phyloP scores from a whole-genome alignment of 805 yeast species.

The Saccharomycopsis javanensis region DNA sequence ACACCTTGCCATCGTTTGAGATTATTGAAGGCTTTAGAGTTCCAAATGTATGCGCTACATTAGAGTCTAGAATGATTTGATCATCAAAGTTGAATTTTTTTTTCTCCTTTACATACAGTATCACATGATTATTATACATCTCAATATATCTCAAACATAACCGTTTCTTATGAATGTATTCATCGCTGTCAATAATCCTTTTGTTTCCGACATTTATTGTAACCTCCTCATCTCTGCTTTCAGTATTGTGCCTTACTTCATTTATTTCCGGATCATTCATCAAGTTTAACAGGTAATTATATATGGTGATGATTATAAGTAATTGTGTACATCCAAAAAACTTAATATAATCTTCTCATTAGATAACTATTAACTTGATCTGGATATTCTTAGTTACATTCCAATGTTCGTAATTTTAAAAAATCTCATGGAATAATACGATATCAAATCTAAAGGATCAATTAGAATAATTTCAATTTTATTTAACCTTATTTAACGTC shows the following conservation, averaged over 20 bases:
- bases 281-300: too few relatives aligned
- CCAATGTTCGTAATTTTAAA: too few relatives aligned
- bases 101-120: not conserved
- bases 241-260: not conserved
- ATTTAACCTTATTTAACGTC: too few relatives aligned
- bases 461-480: too few relatives aligned
- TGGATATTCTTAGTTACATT: too few relatives aligned
- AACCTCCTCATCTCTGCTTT: not conserved
- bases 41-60: not conserved
- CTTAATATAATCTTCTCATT: too few relatives aligned
- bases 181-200: not conserved
- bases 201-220: not conserved
- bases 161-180: not conserved
- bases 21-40: not conserved
- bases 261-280: not conserved
- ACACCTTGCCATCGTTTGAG: not conserved
- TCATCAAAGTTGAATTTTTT: not conserved
- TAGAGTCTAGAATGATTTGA: not conserved
- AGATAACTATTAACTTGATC: too few relatives aligned
- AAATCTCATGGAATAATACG: too few relatives aligned
- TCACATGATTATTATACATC: conserved; percentile 3
- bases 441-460: too few relatives aligned
- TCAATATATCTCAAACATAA: not conserved
- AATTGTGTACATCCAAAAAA: too few relatives aligned
- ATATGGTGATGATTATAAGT: too few relatives aligned